Conservation (phyloP, 2,329 filamentous ascomycete genomes). For the Trichoderma cornu-damae region DNA sequence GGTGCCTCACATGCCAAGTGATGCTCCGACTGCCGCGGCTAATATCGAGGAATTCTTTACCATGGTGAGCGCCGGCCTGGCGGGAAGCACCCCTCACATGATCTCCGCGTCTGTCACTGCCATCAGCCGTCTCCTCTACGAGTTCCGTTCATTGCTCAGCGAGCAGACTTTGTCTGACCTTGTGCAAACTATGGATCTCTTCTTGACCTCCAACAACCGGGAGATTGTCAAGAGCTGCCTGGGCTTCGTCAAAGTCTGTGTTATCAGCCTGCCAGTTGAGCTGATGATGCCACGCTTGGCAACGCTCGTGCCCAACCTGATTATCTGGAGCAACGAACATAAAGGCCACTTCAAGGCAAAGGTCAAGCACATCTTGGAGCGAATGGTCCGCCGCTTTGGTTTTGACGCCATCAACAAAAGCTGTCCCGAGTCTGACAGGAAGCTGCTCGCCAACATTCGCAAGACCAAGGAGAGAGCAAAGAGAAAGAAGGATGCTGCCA, state of each 20-base stretch:
- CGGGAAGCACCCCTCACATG: conserved; percentile 91
- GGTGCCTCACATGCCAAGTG: conserved; percentile 77
- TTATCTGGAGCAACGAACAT: conserved; percentile 97
- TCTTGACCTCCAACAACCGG: conserved; percentile 91
- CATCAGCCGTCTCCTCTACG: conserved; percentile 85
- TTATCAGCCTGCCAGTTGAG: conserved; percentile 75
- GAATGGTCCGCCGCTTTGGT: conserved; percentile 88
- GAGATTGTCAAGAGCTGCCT: conserved; percentile 94
- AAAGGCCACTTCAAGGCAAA: conserved; percentile 96
- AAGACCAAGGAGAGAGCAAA: conserved; percentile 91
- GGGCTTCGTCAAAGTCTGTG: conserved; percentile 93
- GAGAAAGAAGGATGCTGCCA: conserved; percentile 72
- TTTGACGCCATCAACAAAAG: conserved; percentile 72
- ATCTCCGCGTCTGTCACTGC: conserved; percentile 96
- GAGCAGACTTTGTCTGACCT: conserved; percentile 71
- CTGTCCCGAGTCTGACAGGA: conserved; percentile 80
- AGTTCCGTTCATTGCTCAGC: conserved; percentile 71
- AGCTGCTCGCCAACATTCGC: conserved; percentile 88
- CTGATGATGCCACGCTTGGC: conserved; percentile 73
- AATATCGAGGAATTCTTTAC: conserved; percentile 94
- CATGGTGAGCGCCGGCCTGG: conserved; percentile 94
- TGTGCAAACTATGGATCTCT: conserved; percentile 91
- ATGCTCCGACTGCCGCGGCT: conserved; percentile 71
- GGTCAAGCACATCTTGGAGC: conserved; percentile 95
- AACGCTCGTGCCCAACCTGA: conserved; percentile 78